Percentiles rank a stretch among this genome's conserved stretches.
phyloP scores from a whole-genome alignment of 2,329 filamentous ascomycete species.

The Zymoseptoria pseudotritici region DNA sequence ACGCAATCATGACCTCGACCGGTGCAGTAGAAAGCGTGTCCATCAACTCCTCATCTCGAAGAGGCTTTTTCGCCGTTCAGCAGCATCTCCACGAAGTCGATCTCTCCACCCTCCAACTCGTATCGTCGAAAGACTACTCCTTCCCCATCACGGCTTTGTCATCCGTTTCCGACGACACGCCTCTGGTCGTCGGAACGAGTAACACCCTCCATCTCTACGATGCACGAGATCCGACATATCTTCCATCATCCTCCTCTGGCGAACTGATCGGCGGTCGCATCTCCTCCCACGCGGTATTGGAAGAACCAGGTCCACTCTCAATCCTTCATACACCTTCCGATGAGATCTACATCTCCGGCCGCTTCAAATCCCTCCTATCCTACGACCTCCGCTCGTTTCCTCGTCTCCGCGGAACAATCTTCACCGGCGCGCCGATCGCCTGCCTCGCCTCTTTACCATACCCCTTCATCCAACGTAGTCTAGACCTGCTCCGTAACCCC shows the following conservation, averaged over 20 bases:
- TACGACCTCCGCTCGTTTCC: conserved; percentile 87
- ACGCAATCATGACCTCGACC: conserved; percentile 60
- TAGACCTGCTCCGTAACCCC: conserved; percentile 48
- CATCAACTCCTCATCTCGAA: conserved; percentile 59
- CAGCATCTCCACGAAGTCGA: conserved; percentile 75
- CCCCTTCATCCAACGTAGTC: conserved; percentile 56
- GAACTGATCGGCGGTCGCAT: conserved; percentile 32
- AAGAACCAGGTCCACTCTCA: conserved; percentile 72
- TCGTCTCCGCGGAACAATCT: conserved; percentile 65
- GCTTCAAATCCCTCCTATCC: conserved; percentile 80
- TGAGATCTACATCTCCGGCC: conserved; percentile 76
- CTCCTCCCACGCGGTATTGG: conserved; percentile 59
- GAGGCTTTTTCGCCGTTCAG: conserved; percentile 74
- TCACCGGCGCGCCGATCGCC: conserved; percentile 75
- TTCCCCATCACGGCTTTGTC: conserved; percentile 81
- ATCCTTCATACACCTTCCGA: conserved; percentile 62
- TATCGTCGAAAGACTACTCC: conserved; percentile 65
- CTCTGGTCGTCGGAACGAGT: conserved; percentile 77
- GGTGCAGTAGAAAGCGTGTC: conserved; percentile 74
- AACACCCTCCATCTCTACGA: conserved; percentile 78
- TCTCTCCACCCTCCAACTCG: conserved; percentile 60
- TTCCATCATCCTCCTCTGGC: conserved; percentile 8
- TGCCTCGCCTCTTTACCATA: conserved; percentile 63
- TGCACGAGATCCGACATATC: conserved; percentile 45
- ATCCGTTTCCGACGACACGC: conserved; percentile 55